Conservation (phyloP, 257 asterid species). For the Rhazya stricta region DNA sequence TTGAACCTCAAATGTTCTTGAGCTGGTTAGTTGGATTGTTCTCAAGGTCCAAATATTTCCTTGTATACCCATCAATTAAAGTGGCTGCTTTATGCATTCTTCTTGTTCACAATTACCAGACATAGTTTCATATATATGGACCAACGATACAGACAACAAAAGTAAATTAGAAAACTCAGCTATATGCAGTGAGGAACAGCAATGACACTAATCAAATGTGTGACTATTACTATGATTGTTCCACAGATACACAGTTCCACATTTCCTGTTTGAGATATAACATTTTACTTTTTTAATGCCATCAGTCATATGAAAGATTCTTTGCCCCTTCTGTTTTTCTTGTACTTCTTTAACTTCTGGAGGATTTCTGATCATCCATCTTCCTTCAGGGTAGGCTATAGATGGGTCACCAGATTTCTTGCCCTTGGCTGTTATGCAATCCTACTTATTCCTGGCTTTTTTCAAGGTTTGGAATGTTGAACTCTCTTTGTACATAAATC, state of each 20-base stretch:
- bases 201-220: no score
- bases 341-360: conserved; percentile 6
- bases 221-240: not conserved
- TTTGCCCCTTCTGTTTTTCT: conserved; percentile 1
- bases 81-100: not conserved
- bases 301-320: not conserved
- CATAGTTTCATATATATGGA: not conserved
- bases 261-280: not conserved
- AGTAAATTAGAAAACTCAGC: not conserved
- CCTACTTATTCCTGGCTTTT: conserved; percentile 81
- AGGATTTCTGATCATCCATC: conserved; percentile 31
- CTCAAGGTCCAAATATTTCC: not conserved
- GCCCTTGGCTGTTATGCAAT: conserved; percentile 86
- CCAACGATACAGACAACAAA: not conserved
- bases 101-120: not conserved
- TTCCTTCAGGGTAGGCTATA: conserved; percentile 86
- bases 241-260: not conserved
- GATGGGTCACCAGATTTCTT: conserved; percentile 79
- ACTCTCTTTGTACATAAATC: not conserved
- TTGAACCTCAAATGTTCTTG: no score
- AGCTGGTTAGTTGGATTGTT: no score
- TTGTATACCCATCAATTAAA: not conserved
- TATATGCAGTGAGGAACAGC: not conserved
- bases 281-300: not conserved
- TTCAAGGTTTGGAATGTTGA: conserved; percentile 63